These are phyloP conservation scores for Vinca major DNA, from an alignment of 305 asterid species.

Conservation along the genomic window DNA sequence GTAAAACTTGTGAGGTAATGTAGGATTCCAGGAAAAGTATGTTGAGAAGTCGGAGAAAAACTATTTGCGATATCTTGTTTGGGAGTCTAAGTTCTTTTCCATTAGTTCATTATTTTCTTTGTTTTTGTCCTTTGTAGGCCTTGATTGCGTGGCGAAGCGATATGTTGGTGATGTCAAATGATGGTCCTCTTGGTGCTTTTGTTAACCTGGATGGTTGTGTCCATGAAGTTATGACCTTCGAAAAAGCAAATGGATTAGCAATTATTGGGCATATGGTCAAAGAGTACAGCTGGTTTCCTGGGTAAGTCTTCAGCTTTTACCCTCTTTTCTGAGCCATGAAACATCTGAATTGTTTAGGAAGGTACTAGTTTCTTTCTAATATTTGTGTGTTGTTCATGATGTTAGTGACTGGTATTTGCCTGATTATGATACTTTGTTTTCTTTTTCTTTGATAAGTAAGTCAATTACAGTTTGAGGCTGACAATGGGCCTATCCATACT, in stretches of 20 bases:
- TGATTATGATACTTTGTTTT: not conserved
- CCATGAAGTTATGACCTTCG: slow-evolving; percentile 85
- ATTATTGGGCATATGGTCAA: slow-evolving; percentile 56
- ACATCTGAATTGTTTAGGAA: slow-evolving; percentile 6
- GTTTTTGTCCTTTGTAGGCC: slow-evolving; percentile 32
- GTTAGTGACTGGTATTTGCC: not conserved
- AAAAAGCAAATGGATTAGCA: slow-evolving; percentile 54
- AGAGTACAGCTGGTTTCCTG: slow-evolving; percentile 96
- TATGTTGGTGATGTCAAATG: slow-evolving; percentile 92
- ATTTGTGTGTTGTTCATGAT: not conserved
- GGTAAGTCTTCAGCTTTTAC: slow-evolving; percentile 38
- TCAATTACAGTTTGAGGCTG: not conserved
- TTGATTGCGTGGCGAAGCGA: slow-evolving; percentile 76
- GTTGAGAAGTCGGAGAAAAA: not conserved
- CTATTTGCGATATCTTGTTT: not conserved
- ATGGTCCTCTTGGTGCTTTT: slow-evolving; percentile 94
- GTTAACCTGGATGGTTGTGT: slow-evolving; percentile 76
- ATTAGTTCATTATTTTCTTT: slow-evolving; percentile 10
- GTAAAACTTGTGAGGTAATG: slow-evolving; percentile 78
- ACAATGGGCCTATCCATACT: not conserved
- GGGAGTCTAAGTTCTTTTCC: not conserved
- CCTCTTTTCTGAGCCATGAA: slow-evolving; percentile 7
- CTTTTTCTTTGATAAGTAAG: not conserved
- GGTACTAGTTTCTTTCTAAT: slow-evolving; percentile 12
- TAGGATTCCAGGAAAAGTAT: not conserved